Evolutionary conservation across 768 basidiomycete species (phyloP), one percentile per base, ranked within the genome.

Genomic region (Boletus eberwhitei): DNA sequence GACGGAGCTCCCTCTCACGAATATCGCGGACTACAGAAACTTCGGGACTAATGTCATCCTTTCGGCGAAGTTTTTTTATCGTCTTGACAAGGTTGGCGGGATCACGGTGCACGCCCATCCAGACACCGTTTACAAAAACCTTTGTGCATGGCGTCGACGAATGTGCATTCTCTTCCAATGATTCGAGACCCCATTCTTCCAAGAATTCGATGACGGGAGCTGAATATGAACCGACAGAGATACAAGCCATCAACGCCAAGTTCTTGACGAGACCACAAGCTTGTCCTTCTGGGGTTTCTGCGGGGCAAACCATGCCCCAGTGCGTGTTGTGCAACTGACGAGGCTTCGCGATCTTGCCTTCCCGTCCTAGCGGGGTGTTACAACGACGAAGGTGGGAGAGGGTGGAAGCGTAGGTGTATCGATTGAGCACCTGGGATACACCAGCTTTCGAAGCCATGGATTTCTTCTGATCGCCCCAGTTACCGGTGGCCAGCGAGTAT

Each of bases 291-390:
- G 97, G 97, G 4, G 97, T 99, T 72, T 99, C 97, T 37, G 97
- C 97, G 40, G 97, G 97, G 68, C 97, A 99, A 19, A 99, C 97
- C 97, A 99, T 98, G 36, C 97, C 97, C 97, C 97, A 99, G 65
- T 99, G 97, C 1, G 97, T 98, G 66, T 99, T 99, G 72, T 99
- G 97, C 52, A 99, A 77, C 64, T 99, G 97, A 64, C 97, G 97
- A 53, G 97, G 97, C 70, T 98, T 98, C 43, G 97, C 97, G 55
- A 98, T 98, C 75, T 99, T 99, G 53, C 95, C 95, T 71, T 98
- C 97, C 55, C 97, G 88, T 52, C 97, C 97, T 46, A 99, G 84
- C 2, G 97, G 97, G 0, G 97, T 98, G 70, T 99, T 99, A 68
- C 93, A 95, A 29, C 97, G 92, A 67, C 97, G 96, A 64, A 99